Conservation (phyloP, 2,329 filamentous ascomycete genomes). For the Parafenestella ontariensis region DNA sequence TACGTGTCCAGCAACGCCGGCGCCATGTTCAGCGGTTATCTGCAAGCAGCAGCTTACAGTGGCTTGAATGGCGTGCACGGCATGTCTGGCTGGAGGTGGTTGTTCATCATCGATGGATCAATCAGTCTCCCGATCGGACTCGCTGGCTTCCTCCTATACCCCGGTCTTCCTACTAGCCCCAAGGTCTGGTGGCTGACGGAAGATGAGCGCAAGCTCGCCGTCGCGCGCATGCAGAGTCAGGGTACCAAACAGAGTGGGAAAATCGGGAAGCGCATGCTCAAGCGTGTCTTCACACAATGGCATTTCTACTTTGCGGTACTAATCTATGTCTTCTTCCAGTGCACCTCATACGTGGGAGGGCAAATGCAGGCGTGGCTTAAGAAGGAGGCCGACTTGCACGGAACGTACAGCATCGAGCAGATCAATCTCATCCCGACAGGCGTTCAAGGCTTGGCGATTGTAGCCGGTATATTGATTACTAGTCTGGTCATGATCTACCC, state of each 20-base stretch:
- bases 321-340: conserved; percentile 49
- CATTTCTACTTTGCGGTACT: conserved; percentile 58
- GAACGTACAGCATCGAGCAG: conserved; percentile 53
- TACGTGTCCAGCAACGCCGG: conserved; percentile 59
- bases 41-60: conserved; percentile 60
- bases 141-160: conserved; percentile 60
- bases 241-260: conserved; percentile 46
- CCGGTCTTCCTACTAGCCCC: conserved; percentile 57
- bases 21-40: conserved; percentile 61
- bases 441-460: conserved; percentile 55
- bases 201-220: conserved; percentile 30
- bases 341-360: conserved; percentile 48
- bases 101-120: conserved; percentile 64
- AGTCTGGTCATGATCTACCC: conserved; percentile 59
- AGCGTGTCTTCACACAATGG: conserved; percentile 54
- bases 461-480: conserved; percentile 56
- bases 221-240: conserved; percentile 27
- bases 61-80: conserved; percentile 53
- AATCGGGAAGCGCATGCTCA: conserved; percentile 52
- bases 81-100: conserved; percentile 54
- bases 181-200: conserved; percentile 56
- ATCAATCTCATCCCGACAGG: conserved; percentile 59
- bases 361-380: conserved; percentile 62
- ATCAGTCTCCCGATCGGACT: conserved; percentile 63
- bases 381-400: conserved; percentile 41